Evolutionary conservation across 495 filamentous ascomycete genomes (phyloP).

Genomic region (Talaromyces proteolyticus): DNA sequence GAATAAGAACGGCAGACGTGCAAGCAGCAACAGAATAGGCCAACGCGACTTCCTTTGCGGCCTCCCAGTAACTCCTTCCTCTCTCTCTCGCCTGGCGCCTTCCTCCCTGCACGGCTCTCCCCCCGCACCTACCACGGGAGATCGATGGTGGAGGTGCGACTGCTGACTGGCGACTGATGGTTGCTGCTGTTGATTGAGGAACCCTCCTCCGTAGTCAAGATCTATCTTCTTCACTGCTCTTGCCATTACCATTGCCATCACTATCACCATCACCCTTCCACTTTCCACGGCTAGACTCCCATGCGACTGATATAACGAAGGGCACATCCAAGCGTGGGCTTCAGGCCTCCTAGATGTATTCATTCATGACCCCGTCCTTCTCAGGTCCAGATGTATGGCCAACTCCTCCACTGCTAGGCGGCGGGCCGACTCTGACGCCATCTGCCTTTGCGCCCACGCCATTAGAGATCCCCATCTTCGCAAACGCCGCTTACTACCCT

Average conservation of each 20-base stretch:
- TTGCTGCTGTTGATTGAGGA: no score
- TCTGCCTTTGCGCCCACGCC: constrained; percentile 13
- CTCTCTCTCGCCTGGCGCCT: no score
- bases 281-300: no score
- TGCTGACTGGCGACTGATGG: no score
- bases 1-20: no score
- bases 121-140: background rate
- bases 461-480: constrained; percentile 36
- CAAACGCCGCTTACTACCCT: constrained; percentile 86
- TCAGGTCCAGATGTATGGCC: constrained; percentile 3
- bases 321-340: background rate
- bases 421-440: constrained; percentile 13
- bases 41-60: no score
- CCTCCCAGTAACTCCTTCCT: no score
- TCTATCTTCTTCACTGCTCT: no score
- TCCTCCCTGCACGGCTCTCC: background rate
- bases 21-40: no score
- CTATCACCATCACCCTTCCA: no score
- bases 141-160: background rate
- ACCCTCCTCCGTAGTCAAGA: no score
- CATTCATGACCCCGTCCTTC: constrained; percentile 2
- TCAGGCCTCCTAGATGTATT: constrained; percentile 3
- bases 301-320: background rate
- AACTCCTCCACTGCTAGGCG: constrained; percentile 13
- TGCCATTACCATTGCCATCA: no score